Evolutionary conservation across 331 rosid species (phyloP).

Genomic region (Cydonia oblonga): DNA sequence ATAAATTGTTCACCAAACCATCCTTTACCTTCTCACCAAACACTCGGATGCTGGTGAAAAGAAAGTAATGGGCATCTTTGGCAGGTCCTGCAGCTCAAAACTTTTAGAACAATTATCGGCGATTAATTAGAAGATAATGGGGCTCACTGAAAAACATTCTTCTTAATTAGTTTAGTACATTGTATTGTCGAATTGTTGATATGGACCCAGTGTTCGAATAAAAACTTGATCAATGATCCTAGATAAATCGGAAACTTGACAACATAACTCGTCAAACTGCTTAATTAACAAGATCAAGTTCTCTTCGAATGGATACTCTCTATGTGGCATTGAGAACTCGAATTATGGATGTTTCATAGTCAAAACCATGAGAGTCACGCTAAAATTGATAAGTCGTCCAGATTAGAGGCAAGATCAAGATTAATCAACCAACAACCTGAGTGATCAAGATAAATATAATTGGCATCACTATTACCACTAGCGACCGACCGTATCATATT

Average conservation of each 20-base stretch:
- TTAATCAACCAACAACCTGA: not conserved
- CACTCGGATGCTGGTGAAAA: not conserved
- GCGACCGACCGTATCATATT: not conserved
- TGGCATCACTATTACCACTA: not conserved
- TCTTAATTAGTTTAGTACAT: no score
- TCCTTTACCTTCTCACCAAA: constrained; percentile 9
- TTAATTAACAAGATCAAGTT: not conserved
- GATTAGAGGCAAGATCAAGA: not conserved
- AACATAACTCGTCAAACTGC: not conserved
- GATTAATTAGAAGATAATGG: not conserved
- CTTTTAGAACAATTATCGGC: not conserved
- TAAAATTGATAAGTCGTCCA: not conserved
- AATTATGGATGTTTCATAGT: not conserved
- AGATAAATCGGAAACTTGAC: no score
- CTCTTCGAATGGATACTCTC: not conserved
- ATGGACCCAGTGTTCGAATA: not conserved
- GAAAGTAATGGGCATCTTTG: not conserved
- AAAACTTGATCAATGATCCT: not conserved
- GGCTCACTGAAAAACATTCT: not conserved
- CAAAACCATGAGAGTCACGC: not conserved
- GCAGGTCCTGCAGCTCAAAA: not conserved
- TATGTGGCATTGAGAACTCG: not conserved
- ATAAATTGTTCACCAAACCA: constrained; percentile 8
- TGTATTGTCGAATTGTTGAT: not conserved
- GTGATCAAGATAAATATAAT: not conserved